Conservation (phyloP, 192 early-diverging fungal species). For the Dissophora ornata region DNA sequence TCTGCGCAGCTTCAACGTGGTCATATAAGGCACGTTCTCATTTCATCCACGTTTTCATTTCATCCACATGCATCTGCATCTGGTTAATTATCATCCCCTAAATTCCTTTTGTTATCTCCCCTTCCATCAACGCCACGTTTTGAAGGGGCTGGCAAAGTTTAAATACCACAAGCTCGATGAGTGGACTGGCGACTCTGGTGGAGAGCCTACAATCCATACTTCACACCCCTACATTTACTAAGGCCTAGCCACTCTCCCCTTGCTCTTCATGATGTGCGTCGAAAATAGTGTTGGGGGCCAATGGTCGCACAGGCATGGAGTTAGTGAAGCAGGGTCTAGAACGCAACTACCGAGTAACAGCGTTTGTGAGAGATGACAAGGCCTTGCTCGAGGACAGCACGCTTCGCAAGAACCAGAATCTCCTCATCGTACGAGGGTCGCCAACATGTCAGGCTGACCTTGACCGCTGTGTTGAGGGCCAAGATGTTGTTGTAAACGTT, state of each 20-base stretch:
- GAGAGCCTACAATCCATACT: too few relatives aligned
- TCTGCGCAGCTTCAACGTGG: background rate
- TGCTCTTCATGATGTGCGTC: background rate
- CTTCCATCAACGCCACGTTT: too few relatives aligned
- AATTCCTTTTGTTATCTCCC: too few relatives aligned
- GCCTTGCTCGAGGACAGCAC: conserved; percentile 27
- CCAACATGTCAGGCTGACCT: conserved; percentile 43
- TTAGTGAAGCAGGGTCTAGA: conserved; percentile 54
- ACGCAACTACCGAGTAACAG: conserved; percentile 50
- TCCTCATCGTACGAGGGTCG: conserved; percentile 52
- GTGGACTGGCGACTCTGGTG: too few relatives aligned
- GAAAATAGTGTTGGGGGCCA: conserved; percentile 53
- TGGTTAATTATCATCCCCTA: too few relatives aligned
- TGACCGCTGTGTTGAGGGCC: conserved; percentile 54
- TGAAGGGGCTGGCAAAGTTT: too few relatives aligned
- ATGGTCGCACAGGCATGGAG: conserved; percentile 50
- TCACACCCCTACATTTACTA: background rate
- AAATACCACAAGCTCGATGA: too few relatives aligned
- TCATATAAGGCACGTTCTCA: too few relatives aligned
- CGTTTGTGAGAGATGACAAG: conserved; percentile 51
- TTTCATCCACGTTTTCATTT: too few relatives aligned
- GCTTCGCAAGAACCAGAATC: conserved; percentile 53
- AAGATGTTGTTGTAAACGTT: conserved; percentile 57
- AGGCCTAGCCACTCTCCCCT: background rate
- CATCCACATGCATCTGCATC: too few relatives aligned